Percentiles rank a stretch among this genome's conserved stretches.
phyloP scores from a whole-genome alignment of 1,284 basidiomycete species.

The Phellopilus nigrolimitatus region DNA sequence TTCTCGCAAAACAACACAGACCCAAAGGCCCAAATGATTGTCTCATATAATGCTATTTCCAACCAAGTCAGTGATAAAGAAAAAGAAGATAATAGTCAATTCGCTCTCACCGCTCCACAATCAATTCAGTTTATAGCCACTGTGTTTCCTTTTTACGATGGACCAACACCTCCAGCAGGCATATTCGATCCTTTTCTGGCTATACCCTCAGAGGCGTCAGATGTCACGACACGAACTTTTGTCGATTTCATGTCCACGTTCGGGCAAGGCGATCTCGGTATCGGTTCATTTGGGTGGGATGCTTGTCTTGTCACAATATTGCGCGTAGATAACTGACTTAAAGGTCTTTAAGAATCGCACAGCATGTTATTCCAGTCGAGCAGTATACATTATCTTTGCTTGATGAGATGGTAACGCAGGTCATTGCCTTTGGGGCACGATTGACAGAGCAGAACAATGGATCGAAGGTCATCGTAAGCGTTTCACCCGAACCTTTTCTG shows the following conservation, averaged over 20 bases:
- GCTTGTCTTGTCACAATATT: no score
- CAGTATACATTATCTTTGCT: slow-evolving; percentile 14
- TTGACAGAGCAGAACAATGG: slow-evolving; percentile 9
- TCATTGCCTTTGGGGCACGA: background rate
- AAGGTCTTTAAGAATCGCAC: slow-evolving; percentile 1
- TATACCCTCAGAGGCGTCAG: slow-evolving; percentile 1
- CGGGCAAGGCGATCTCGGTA: slow-evolving; percentile 6
- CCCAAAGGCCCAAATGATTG: slow-evolving; percentile 16
- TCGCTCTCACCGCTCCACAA: background rate
- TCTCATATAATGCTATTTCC: slow-evolving; percentile 5
- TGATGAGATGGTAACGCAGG: slow-evolving; percentile 14
- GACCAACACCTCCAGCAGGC: slow-evolving; percentile 5
- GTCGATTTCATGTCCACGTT: slow-evolving; percentile 13
- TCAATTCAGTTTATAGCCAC: slow-evolving; percentile 4
- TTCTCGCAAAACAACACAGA: slow-evolving; percentile 18
- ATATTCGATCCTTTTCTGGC: slow-evolving; percentile 8
- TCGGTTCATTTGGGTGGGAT: slow-evolving; percentile 12
- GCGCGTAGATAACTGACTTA: no score
- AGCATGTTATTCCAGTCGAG: slow-evolving; percentile 13
- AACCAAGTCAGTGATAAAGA: slow-evolving; percentile 8
- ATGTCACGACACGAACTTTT: slow-evolving; percentile 7
- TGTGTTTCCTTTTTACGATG: slow-evolving; percentile 2
- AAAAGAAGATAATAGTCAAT: no score
- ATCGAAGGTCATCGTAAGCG: slow-evolving; percentile 5
- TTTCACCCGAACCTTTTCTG: slow-evolving; percentile 5